A percentile compares a stretch with the other conserved stretches of the same genome.
Conservation (phyloP, 495 filamentous ascomycete species). For the Cercophora newfieldiana region DNA sequence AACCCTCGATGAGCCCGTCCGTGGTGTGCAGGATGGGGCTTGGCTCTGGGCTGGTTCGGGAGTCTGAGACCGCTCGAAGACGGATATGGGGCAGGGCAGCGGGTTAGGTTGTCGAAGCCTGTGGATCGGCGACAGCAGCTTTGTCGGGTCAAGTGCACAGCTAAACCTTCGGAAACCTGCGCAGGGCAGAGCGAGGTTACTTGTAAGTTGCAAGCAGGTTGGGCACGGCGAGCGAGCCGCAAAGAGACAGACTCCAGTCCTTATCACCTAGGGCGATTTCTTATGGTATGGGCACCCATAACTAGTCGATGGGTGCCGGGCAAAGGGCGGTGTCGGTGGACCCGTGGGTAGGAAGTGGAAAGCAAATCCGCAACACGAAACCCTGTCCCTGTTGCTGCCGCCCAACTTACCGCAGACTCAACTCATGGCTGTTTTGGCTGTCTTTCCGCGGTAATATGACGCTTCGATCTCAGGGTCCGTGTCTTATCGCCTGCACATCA, state of each 20-base stretch:
- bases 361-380: slow-evolving; percentile 12
- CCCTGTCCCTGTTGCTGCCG: slow-evolving; percentile 16
- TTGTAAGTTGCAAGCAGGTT: background rate
- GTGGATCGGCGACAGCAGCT: background rate
- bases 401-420: background rate
- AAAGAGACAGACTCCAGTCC: background rate
- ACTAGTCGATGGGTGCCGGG: slow-evolving; percentile 5
- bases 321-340: slow-evolving; percentile 27
- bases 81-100: background rate
- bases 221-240: background rate
- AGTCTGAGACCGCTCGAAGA: background rate
- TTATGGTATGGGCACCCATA: background rate
- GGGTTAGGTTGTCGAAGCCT: background rate
- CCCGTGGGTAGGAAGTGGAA: background rate
- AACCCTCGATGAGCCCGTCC: background rate
- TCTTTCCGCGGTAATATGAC: slow-evolving; percentile 1
- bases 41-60: background rate
- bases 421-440: background rate
- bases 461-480: background rate
- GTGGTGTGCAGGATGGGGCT: background rate
- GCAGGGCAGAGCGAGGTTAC: background rate
- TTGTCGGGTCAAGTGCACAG: background rate
- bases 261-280: background rate
- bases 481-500: slow-evolving; percentile 10
- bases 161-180: background rate